Conservation (phyloP, 495 filamentous ascomycete genomes). For the Daldinia childiae region DNA sequence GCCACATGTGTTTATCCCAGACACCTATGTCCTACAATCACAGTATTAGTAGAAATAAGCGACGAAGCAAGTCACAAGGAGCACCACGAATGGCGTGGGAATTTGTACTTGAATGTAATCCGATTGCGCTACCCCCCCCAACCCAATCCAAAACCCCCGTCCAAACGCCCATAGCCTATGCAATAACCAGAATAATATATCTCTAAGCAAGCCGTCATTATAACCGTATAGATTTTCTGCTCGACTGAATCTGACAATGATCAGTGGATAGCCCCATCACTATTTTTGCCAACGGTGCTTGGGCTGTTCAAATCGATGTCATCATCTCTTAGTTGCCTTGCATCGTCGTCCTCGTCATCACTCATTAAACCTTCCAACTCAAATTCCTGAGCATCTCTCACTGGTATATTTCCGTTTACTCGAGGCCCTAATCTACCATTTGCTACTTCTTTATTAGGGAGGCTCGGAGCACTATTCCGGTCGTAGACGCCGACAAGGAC, state of each 20-base stretch:
- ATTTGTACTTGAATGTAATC: no score
- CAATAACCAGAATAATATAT: conserved; percentile 24
- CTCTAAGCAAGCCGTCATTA: neutral
- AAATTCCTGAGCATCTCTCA: conserved; percentile 85
- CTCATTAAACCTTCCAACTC: conserved; percentile 91
- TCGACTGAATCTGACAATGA: neutral
- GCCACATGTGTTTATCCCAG: no score
- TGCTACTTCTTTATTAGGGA: conserved; percentile 42
- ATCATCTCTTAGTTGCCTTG: conserved; percentile 37
- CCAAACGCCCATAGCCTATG: conserved; percentile 36
- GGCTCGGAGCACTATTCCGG: conserved; percentile 52
- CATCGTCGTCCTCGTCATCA: conserved; percentile 72
- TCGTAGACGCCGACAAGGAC: conserved; percentile 87
- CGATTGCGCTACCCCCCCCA: neutral
- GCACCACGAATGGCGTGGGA: no score
- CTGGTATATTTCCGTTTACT: conserved; percentile 67
- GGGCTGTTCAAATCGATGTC: conserved; percentile 51
- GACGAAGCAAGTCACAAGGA: no score
- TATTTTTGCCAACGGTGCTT: conserved; percentile 52
- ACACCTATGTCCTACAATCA: no score
- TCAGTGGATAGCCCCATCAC: conserved; percentile 39
- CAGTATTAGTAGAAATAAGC: no score
- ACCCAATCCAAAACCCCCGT: neutral
- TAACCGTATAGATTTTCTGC: neutral
- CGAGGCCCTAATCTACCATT: conserved; percentile 45